Evolutionary conservation across 495 filamentous ascomycete species (phyloP).

Genomic region (Hypoxylon rickii): DNA sequence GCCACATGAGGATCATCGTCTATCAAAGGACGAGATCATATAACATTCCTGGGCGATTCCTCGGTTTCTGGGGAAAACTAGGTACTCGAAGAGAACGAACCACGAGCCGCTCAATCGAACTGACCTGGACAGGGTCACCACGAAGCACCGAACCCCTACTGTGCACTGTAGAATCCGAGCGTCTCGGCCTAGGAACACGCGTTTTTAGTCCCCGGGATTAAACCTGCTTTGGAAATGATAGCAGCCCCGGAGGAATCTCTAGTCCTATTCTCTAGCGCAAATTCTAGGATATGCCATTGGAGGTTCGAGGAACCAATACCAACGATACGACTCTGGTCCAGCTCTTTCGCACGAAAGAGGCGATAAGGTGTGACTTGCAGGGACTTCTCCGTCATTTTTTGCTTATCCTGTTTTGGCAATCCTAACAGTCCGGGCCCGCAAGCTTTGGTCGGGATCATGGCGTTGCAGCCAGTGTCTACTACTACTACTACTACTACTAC

Average conservation of each 20-base stretch:
- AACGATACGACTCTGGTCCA: slow-evolving; percentile 12
- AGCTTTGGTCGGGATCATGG: too few species aligned
- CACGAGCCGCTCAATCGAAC: background rate
- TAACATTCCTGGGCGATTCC: too few species aligned
- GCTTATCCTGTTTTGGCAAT: slow-evolving; percentile 22
- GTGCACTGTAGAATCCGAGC: too few species aligned
- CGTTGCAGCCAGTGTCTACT: too few species aligned
- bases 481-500: too few species aligned
- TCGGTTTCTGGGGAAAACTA: too few species aligned
- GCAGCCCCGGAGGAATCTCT: slow-evolving; percentile 12
- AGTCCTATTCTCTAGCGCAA: slow-evolving; percentile 1
- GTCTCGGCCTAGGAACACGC: slow-evolving; percentile 4
- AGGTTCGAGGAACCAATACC: slow-evolving; percentile 10
- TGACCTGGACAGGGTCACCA: background rate
- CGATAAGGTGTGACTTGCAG: background rate
- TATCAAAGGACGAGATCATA: background rate
- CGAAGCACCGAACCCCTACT: background rate
- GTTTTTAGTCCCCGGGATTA: background rate
- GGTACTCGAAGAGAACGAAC: background rate
- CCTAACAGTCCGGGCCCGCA: slow-evolving; percentile 14
- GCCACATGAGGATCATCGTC: background rate
- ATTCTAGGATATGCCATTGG: slow-evolving; percentile 2
- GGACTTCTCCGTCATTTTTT: slow-evolving; percentile 4
- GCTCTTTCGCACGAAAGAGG: too few species aligned
- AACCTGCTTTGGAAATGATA: slow-evolving; percentile 25